A percentile compares a stretch with the other conserved stretches of the same genome.
Conservation (phyloP, 1,284 basidiomycete species). For the Sparassis latifolia region DNA sequence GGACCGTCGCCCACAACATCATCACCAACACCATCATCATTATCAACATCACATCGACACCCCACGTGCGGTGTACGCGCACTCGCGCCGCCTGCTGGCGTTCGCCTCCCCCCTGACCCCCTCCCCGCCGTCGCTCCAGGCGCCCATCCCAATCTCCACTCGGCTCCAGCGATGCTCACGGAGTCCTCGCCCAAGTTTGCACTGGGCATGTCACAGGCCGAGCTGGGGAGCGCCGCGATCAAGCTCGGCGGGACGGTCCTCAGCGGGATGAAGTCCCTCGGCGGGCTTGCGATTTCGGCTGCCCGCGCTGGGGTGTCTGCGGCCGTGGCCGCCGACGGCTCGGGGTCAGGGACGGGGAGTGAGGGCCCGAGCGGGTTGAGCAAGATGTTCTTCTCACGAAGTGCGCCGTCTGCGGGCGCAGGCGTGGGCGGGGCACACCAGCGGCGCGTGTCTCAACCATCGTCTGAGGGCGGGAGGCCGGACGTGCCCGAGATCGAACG, state of each 20-base stretch:
- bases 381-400: conserved; percentile 50
- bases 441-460: conserved; percentile 1
- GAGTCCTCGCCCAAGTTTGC: conserved; percentile 10
- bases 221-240: conserved; percentile 47
- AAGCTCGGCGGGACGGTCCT: conserved; percentile 56
- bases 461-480: conserved; percentile 1
- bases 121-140: conserved; percentile 9
- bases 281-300: conserved; percentile 56
- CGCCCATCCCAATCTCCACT: conserved; percentile 7
- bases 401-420: conserved; percentile 41
- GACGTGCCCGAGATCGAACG: conserved; percentile 10
- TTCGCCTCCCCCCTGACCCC: conserved; percentile 36
- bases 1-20: conserved; percentile 1
- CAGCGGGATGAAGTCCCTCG: conserved; percentile 56
- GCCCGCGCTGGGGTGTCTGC: conserved; percentile 26
- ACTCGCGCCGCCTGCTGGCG: conserved; percentile 58
- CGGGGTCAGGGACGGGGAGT: neutral
- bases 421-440: conserved; percentile 8
- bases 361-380: conserved; percentile 13
- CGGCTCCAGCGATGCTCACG: conserved; percentile 20
- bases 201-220: conserved; percentile 30
- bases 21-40: neutral
- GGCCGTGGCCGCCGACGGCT: conserved; percentile 12
- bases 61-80: conserved; percentile 45
- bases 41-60: conserved; percentile 13